These are phyloP conservation scores for Colletotrichum filicis DNA, from an alignment of 2,329 filamentous ascomycete genomes.

Conservation along the genomic window DNA sequence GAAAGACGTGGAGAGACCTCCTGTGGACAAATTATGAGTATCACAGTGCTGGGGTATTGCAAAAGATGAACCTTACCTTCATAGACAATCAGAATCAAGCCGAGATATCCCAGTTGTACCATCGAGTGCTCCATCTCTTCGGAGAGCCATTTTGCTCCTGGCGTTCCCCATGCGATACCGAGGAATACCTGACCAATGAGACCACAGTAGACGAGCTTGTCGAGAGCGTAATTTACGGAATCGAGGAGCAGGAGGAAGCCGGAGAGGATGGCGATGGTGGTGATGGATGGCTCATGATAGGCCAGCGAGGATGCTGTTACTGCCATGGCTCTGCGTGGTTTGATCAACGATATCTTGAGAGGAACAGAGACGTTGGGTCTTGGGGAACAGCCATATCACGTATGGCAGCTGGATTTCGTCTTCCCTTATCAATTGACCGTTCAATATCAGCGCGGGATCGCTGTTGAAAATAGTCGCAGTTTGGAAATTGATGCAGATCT, in stretches of 20 bases:
- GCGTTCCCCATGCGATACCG: slow-evolving; percentile 76
- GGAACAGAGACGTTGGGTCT: not conserved
- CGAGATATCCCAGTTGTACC: slow-evolving; percentile 77
- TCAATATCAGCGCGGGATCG: not conserved
- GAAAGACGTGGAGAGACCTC: slow-evolving; percentile 68
- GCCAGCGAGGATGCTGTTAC: slow-evolving; percentile 47
- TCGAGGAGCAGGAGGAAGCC: slow-evolving; percentile 74
- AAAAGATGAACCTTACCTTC: slow-evolving; percentile 59
- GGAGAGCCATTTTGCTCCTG: slow-evolving; percentile 70
- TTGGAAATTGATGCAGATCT: not conserved
- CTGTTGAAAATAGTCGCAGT: not conserved
- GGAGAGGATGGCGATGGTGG: slow-evolving; percentile 67
- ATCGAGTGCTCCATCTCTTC: slow-evolving; percentile 62
- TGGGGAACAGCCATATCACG: not conserved
- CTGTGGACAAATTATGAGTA: slow-evolving; percentile 42
- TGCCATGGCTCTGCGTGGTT: not conserved
- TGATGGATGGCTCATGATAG: slow-evolving; percentile 73
- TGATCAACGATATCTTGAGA: not conserved
- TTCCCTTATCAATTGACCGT: not conserved
- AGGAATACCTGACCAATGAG: slow-evolving; percentile 78
- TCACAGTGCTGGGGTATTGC: not conserved
- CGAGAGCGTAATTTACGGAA: slow-evolving; percentile 64
- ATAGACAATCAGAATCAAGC: slow-evolving; percentile 77
- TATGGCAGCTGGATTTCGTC: not conserved
- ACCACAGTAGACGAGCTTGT: slow-evolving; percentile 74